Evolutionary conservation across 2,329 filamentous ascomycete species (phyloP), one percentile per base, ranked within the genome.

Genomic region (Colletotrichum salicis): DNA sequence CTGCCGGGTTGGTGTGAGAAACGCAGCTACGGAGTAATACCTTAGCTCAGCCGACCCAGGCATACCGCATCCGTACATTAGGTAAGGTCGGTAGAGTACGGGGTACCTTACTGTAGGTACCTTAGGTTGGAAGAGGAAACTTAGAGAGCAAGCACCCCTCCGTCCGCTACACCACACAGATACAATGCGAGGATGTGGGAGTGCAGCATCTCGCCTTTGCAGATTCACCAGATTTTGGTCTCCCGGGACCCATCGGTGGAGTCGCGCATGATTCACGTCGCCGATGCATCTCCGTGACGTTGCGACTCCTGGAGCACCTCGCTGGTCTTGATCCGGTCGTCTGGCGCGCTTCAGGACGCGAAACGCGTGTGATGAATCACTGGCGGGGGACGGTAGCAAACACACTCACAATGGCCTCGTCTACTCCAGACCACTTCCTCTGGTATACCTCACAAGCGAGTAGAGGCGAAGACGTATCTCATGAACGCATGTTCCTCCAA

Each of bases 191-290:
- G 29, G n/a, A 22, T 29, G 29, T 51, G 19, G 22, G 41, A 31
- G 62, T 59, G 54, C 54, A 52, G 61, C 41, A 69, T 56, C 66
- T 57, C 24, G 24, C 29, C 67, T 51, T 66, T 64, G 55, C 63
- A 57, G 51, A 58, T 56, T 33, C 37, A 37, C 41, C 41, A 41
- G 33, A 57, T 29, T 31, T 48, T 51, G 48, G 31, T 33, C 37
- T 19, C 41, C 24, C 52, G 29, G 65, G 64, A 31, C 45, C 59
- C 58, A 41, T 68, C 31, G 33, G 69, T 69, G 69, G 69, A 69
- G 69, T 55, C 45, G 31, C 58, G 59, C 69, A 71, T 69, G 69
- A 71, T 45, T 71, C 69, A 69, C 65, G 69, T 64, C 57, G 41
- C 45, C 65, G 64, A 61, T 71, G 64, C 41, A 62, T 51, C 58